These are phyloP conservation scores for Ogataea henricii DNA, from an alignment of 805 yeast genomes.

Conservation along the genomic window DNA sequence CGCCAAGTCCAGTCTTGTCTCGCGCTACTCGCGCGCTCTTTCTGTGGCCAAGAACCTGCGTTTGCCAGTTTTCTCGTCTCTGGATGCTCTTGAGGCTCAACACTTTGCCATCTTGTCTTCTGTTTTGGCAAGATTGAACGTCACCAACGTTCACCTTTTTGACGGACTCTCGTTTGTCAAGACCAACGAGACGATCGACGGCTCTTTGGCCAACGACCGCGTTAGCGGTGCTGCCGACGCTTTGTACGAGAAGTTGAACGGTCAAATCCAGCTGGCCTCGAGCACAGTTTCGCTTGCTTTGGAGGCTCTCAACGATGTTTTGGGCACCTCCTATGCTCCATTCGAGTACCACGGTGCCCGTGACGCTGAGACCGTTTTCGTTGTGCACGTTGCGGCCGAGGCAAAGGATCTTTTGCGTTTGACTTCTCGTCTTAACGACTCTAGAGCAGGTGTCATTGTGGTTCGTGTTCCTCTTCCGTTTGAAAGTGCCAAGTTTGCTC, in stretches of 20 bases:
- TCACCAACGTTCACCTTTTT: slow-evolving; percentile 70
- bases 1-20: slow-evolving; percentile 50
- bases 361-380: slow-evolving; percentile 72
- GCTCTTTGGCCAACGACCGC: slow-evolving; percentile 45
- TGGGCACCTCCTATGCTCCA: slow-evolving; percentile 56
- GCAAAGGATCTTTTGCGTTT: slow-evolving; percentile 53
- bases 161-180: slow-evolving; percentile 74
- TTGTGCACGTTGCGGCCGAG: slow-evolving; percentile 75
- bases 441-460: slow-evolving; percentile 63
- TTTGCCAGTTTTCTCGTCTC: slow-evolving; percentile 70
- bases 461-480: slow-evolving; percentile 83
- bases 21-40: slow-evolving; percentile 65
- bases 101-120: slow-evolving; percentile 64
- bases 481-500: slow-evolving; percentile 59
- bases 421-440: slow-evolving; percentile 36
- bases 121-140: slow-evolving; percentile 61
- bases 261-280: slow-evolving; percentile 29
- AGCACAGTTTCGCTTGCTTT: slow-evolving; percentile 49
- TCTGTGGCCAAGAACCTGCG: slow-evolving; percentile 63
- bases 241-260: slow-evolving; percentile 36
- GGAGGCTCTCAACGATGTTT: slow-evolving; percentile 49
- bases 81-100: slow-evolving; percentile 63
- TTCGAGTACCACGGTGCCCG: slow-evolving; percentile 71
- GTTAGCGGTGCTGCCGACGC: slow-evolving; percentile 41
- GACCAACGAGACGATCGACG: slow-evolving; percentile 48